Evolutionary conservation across 148 eudicot genomes (phyloP), one percentile per base, ranked within the genome.

Genomic region (Mesembryanthemum crystallinum): DNA sequence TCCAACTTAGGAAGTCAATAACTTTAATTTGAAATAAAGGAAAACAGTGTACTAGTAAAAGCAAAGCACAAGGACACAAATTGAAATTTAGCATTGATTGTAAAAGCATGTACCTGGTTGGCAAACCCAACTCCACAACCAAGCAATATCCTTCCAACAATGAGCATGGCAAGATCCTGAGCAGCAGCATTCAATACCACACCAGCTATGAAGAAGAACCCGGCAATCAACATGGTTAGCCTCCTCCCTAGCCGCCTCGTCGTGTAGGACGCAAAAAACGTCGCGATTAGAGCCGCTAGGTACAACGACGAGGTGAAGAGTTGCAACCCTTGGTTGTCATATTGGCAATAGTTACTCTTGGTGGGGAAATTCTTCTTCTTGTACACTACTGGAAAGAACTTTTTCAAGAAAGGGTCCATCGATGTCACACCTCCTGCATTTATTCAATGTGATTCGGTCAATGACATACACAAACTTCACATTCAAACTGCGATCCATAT

Each of bases 91-190:
- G 10, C 15, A 12, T 2, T 3, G 29, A 32, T 54, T 21, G 57
- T 35, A 27, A 45, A 28, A 68, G 49, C 57, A 52, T n/a, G 17
- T 81, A 94, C 98, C 96, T 94, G 97, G 84, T 94, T 94, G 24
- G 95, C 97, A 69, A 94, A 94, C 2, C 98, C 98, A 25, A 94
- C 98, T 2, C 98, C 98, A 71, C 96, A 92, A 47, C 98, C 98
- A 77, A 94, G 94, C 39, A 90, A 79, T 51, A 94, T 88, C 66
- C 98, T 80, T 1, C 97, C 98, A 78, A 90, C 35, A 67, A 94
- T 94, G 79, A 94, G 97, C 97, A 92, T 92, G 18, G 87, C 90
- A 39, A 92, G 87, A 70, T 92, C 83, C 43, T 82, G 83, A 54
- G 98, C 98, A 2, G 89, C 87, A 9, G 98, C 87, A 68, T 92